These are phyloP conservation scores for Sanguinoderma infundibulare DNA, from an alignment of 1,284 basidiomycete genomes.

Conservation along the genomic window DNA sequence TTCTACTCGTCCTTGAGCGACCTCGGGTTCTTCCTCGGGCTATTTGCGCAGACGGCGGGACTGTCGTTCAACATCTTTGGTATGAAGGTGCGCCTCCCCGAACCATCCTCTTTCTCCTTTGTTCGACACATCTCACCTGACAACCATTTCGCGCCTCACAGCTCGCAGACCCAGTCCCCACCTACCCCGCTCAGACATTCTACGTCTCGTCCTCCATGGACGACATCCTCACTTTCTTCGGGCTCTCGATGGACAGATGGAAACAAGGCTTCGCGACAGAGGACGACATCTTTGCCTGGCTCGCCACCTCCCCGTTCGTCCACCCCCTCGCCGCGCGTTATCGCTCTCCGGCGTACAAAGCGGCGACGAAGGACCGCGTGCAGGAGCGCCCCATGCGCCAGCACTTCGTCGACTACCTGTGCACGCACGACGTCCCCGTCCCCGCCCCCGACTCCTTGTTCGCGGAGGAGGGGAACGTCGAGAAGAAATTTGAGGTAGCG, in stretches of 20 bases:
- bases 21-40: slow-evolving; percentile 66
- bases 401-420: slow-evolving; percentile 53
- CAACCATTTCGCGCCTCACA: slow-evolving; percentile 37
- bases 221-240: slow-evolving; percentile 58
- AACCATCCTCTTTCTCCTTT: not conserved
- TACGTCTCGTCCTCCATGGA: slow-evolving; percentile 43
- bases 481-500: slow-evolving; percentile 44
- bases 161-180: slow-evolving; percentile 30
- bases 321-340: slow-evolving; percentile 36
- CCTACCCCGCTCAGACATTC: slow-evolving; percentile 34
- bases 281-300: slow-evolving; percentile 60
- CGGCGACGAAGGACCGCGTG: slow-evolving; percentile 46
- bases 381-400: slow-evolving; percentile 60
- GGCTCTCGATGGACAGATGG: slow-evolving; percentile 56
- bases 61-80: slow-evolving; percentile 56
- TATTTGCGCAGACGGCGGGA: slow-evolving; percentile 55
- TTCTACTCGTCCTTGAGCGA: slow-evolving; percentile 71
- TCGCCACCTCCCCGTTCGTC: slow-evolving; percentile 55
- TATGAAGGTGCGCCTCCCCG: slow-evolving; percentile 51
- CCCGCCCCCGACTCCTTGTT: not conserved
- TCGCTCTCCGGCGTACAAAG: slow-evolving; percentile 27
- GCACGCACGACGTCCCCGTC: slow-evolving; percentile 20
- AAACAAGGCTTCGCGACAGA: slow-evolving; percentile 56
- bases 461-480: slow-evolving; percentile 13
- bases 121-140: not conserved